Evolutionary conservation across 2,329 filamentous ascomycete species (phyloP).

Genomic region (Zasmidium cellare): DNA sequence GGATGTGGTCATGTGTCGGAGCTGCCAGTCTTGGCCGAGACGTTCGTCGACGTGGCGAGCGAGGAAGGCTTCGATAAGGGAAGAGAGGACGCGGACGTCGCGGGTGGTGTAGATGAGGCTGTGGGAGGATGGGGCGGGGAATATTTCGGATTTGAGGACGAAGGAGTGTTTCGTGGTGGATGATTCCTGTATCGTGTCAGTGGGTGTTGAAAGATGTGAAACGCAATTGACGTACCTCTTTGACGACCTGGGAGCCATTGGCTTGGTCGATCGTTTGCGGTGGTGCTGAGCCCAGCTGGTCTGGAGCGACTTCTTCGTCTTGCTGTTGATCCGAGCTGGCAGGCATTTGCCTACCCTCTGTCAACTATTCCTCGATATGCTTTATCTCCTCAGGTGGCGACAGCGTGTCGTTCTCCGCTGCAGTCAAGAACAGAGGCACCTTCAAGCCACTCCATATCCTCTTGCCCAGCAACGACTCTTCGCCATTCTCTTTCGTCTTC

Average conservation of each 20-base stretch:
- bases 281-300: constrained; percentile 10
- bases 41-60: constrained; percentile 71
- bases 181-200: constrained; percentile 16
- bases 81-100: constrained; percentile 73
- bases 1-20: constrained; percentile 82
- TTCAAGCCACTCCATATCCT: constrained; percentile 71
- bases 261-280: background rate
- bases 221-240: background rate
- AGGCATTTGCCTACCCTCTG: constrained; percentile 1
- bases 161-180: constrained; percentile 27
- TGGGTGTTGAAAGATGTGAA: background rate
- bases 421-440: constrained; percentile 75
- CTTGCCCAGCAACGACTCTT: constrained; percentile 63
- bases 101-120: constrained; percentile 78
- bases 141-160: constrained; percentile 66
- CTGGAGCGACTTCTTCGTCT: constrained; percentile 7
- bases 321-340: background rate
- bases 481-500: constrained; percentile 7
- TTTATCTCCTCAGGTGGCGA: constrained; percentile 71
- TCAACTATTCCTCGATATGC: constrained; percentile 58
- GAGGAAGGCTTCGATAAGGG: constrained; percentile 81
- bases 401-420: constrained; percentile 73
- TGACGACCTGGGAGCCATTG: background rate
- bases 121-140: constrained; percentile 78
- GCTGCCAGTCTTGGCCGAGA: constrained; percentile 83